Evolutionary conservation across 495 filamentous ascomycete species (phyloP).

Genomic region (Pyrenula massariospora): DNA sequence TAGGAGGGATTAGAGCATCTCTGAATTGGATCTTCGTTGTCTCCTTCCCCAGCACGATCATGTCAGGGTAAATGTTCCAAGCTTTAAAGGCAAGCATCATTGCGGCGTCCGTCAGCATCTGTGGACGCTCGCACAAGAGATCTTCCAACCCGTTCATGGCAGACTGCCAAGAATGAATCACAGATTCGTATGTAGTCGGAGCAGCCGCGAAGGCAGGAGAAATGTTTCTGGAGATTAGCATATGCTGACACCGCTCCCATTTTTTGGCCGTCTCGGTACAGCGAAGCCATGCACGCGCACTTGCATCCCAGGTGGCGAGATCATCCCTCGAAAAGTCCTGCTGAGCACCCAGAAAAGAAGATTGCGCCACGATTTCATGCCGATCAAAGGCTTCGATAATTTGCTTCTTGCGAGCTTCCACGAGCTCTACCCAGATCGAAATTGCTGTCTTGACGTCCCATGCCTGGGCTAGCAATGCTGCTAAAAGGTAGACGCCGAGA

Average conservation of each 20-base stretch:
- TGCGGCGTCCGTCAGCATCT: slow-evolving; percentile 11
- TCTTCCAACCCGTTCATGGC: slow-evolving; percentile 14
- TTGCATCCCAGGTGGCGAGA: slow-evolving; percentile 23
- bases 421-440: slow-evolving; percentile 23
- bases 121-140: slow-evolving; percentile 12
- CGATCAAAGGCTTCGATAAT: neutral
- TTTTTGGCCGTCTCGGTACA: slow-evolving; percentile 12
- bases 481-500: slow-evolving; percentile 17
- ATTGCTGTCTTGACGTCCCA: slow-evolving; percentile 15
- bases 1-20: slow-evolving; percentile 11
- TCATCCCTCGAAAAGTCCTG: slow-evolving; percentile 10
- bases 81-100: slow-evolving; percentile 16
- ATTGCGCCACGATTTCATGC: slow-evolving; percentile 3
- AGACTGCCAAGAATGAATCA: slow-evolving; percentile 15
- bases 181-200: slow-evolving; percentile 12
- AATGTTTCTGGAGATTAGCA: slow-evolving; percentile 22
- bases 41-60: slow-evolving; percentile 13
- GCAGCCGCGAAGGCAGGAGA: slow-evolving; percentile 10
- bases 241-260: slow-evolving; percentile 17
- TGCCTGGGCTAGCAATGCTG: slow-evolving; percentile 21
- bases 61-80: slow-evolving; percentile 27
- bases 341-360: neutral
- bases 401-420: slow-evolving; percentile 10
- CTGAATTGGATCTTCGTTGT: slow-evolving; percentile 8
- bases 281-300: slow-evolving; percentile 21